Evolutionary conservation across 257 asterid species (phyloP).

Genomic region (Linaria vulgaris): DNA sequence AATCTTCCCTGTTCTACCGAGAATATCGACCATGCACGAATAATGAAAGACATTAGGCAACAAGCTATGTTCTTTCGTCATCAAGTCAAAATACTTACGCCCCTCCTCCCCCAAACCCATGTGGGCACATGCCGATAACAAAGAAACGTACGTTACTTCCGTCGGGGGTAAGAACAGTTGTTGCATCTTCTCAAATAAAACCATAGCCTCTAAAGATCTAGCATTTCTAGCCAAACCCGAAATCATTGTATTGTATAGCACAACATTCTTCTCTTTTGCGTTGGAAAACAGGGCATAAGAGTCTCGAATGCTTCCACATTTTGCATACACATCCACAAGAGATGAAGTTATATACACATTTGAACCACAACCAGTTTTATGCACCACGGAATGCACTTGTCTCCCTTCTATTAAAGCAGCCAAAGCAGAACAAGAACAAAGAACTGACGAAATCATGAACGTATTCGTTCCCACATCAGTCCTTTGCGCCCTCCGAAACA

Average conservation of each 20-base stretch:
- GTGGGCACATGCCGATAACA: conserved; percentile 83
- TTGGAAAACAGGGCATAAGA: conserved; percentile 54
- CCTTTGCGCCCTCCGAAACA: conserved; percentile 51
- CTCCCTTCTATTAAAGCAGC: conserved; percentile 86
- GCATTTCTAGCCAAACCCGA: conserved; percentile 82
- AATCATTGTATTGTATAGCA: conserved; percentile 79
- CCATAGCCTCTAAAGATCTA: conserved; percentile 69
- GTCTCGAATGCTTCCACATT: conserved; percentile 73
- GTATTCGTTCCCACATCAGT: conserved; percentile 36
- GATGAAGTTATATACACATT: conserved; percentile 57
- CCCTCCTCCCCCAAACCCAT: conserved; percentile 84
- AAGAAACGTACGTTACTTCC: conserved; percentile 64
- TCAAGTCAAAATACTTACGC: conserved; percentile 58
- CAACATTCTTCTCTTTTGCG: conserved; percentile 61
- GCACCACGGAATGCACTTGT: conserved; percentile 59
- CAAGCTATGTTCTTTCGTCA: conserved; percentile 58
- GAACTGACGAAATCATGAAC: conserved; percentile 60
- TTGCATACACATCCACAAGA: conserved; percentile 80
- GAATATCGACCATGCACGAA: conserved; percentile 85
- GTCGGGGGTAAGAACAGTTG: conserved; percentile 49
- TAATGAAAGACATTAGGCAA: conserved; percentile 64
- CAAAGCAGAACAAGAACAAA: conserved; percentile 77
- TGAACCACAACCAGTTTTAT: conserved; percentile 49
- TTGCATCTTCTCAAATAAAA: conserved; percentile 87
- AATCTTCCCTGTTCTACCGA: conserved; percentile 66